Conservation (phyloP, 768 basidiomycete genomes). For the Sporobolomyces pararoseus region DNA sequence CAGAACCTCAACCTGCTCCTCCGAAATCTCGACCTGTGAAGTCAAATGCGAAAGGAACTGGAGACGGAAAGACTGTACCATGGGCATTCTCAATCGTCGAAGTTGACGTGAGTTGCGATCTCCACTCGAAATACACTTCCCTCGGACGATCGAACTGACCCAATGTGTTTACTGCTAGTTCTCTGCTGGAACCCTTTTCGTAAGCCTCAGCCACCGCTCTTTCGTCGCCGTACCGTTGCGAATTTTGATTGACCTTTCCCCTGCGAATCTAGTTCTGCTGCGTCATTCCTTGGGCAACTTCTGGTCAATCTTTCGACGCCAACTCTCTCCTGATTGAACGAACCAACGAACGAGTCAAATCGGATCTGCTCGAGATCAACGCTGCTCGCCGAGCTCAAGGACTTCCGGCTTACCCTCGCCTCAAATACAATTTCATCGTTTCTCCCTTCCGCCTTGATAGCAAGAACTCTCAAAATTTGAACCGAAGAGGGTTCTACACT, state of each 20-base stretch:
- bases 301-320: conserved; percentile 14
- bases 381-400: background rate
- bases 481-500: conserved; percentile 9
- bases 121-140: background rate
- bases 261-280: conserved; percentile 1
- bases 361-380: background rate
- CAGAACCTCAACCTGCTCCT: conserved; percentile 1
- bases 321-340: conserved; percentile 20
- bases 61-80: conserved; percentile 4
- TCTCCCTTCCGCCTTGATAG: conserved; percentile 17
- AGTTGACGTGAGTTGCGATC: conserved; percentile 11
- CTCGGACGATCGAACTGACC: background rate
- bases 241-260: background rate
- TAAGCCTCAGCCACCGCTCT: background rate
- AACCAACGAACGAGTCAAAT: background rate
- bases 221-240: background rate
- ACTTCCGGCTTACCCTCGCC: background rate
- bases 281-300: conserved; percentile 16
- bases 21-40: background rate
- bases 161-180: background rate
- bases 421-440: conserved; percentile 16
- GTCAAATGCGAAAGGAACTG: background rate
- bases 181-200: conserved; percentile 7
- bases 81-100: conserved; percentile 19
- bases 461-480: conserved; percentile 10